Evolutionary conservation across 768 basidiomycete genomes (phyloP), one percentile per base, ranked within the genome.

Genomic region (Leucocoprinus sp.): DNA sequence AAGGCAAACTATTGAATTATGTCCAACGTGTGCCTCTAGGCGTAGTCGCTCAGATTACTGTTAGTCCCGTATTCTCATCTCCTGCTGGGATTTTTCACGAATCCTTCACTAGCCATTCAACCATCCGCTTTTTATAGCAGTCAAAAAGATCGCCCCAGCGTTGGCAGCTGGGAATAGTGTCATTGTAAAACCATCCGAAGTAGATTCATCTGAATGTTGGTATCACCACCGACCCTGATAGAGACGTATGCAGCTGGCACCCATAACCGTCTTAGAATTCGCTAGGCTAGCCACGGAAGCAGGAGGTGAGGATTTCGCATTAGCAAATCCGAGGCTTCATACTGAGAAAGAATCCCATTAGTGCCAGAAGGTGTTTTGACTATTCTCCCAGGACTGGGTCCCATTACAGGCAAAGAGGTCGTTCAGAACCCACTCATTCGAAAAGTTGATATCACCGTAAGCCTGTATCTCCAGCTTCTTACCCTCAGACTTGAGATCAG

Each of bases 41-140:
- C 8, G 89, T 91, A n/a, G 86, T 90, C 29, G 89, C 82, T 0
- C 88, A 92, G 58, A 85, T 93, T 19, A 91, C 86, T 11, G 88
- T 87, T 47, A 24, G 1, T 37, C n/a, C 12, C 48, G 8, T 22
- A 17, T 33, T 38, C 22, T 37, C 5, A 8, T 12, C 11, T 27
- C 26, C 14, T 37, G 41, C 12, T 11, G 2, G 19, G 18, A 35
- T 22, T 35, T 4, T 14, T 17, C 15, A 36, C n/a, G 23, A 29
- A 23, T 37, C 6, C 12, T 26, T 1, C 23, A 38, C 21, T 50
- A 89, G 84, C 86, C 89, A 2, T 92, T 91, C 61, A 93, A 93
- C 54, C 89, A 93, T 52, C 90, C 90, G 1, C 65, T 93, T n/a
- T 61, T 93, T 27, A 93, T 93, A 50, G 86, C 87, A 2, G 60